These are phyloP conservation scores for Pyrenophora teres DNA, from an alignment of 2,329 filamentous ascomycete species.

Conservation along the genomic window DNA sequence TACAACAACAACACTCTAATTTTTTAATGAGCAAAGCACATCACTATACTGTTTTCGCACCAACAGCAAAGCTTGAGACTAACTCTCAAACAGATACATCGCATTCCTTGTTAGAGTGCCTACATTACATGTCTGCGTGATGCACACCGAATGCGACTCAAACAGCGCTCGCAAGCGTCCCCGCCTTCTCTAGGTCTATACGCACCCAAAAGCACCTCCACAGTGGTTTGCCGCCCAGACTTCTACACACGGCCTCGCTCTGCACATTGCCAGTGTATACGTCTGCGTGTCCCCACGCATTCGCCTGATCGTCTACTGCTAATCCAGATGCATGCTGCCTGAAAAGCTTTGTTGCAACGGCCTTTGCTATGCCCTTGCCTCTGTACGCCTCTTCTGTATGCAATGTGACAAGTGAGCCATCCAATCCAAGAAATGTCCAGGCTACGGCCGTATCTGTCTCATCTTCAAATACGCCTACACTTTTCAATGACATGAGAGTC, in stretches of 20 bases:
- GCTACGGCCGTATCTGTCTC: conserved; percentile 58
- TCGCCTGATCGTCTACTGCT: conserved; percentile 45
- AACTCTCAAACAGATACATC: conserved; percentile 27
- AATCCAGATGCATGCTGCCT: conserved; percentile 46
- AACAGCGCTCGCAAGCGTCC: conserved; percentile 16
- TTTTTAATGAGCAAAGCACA: conserved; percentile 64
- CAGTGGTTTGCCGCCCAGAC: conserved; percentile 60
- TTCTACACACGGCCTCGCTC: conserved; percentile 66
- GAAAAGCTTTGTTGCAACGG: conserved; percentile 63
- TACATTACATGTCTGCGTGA: conserved; percentile 4
- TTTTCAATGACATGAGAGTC: conserved; percentile 50
- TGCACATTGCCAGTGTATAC: conserved; percentile 64
- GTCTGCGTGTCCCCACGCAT: conserved; percentile 65
- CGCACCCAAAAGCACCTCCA: conserved; percentile 66
- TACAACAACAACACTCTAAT: conserved; percentile 71
- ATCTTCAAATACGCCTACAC: conserved; percentile 51
- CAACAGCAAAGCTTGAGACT: conserved; percentile 15
- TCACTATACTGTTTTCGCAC: conserved; percentile 6
- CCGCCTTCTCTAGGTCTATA: conserved; percentile 46
- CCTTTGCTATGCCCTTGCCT: conserved; percentile 66
- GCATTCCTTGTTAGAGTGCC: neutral
- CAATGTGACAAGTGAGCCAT: conserved; percentile 65
- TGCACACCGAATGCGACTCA: conserved; percentile 2
- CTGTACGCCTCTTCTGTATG: conserved; percentile 66
- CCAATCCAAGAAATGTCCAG: conserved; percentile 68